Base-by-base conservation (phyloP, 164 flowering plant species). In the Macadamia tetraphylla region DNA sequence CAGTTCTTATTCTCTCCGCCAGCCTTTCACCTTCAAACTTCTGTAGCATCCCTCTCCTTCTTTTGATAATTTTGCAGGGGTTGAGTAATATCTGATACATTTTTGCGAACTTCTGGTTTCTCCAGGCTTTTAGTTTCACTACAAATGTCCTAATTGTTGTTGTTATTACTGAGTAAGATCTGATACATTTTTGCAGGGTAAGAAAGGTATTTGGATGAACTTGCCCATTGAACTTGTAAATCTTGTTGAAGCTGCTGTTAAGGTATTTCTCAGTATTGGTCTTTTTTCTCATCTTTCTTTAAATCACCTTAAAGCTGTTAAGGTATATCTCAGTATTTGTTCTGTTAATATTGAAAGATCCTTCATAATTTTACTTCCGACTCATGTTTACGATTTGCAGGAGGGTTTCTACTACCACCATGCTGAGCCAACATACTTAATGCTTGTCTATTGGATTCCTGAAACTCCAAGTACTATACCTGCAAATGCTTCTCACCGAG, bases 361-460 rank as follows among this genome's bases (percentile, higher is more conserved):
- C 55, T 46, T 46, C 62, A 40, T 18, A 35, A 17, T 70, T 4
- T 55, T 43, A 42, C 29, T 14, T 30, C 18, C 18, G 5, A 5
- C 40, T 35, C 40, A 29, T 64, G 29, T 35, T 35, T 35, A 35
- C 40, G 0, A 52, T 49, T 62, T 69, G 60, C 78, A 83, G 86
- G 84, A 77, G 46, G 86, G 86, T 23, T 83, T 83, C 70, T 58
- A 76, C 80, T 81, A 81, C 70, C 84, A 81, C 68, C 83, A 81
- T 76, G 83, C 86, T 4, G 84, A 81, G 63, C 81, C 83, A 68
- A 67, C 63, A 31, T 77, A 83, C 70, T 55, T 83, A 65, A 81
- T 83, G 87, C 83, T 84, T 11, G 85, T 75, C 23, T 66, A 77
- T 60, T 84, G 87, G 87, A 78, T 84, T 70, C 82, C 87, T 57